These are phyloP conservation scores for Trichosporon faecale DNA, from an alignment of 1,284 basidiomycete species.

Conservation along the genomic window DNA sequence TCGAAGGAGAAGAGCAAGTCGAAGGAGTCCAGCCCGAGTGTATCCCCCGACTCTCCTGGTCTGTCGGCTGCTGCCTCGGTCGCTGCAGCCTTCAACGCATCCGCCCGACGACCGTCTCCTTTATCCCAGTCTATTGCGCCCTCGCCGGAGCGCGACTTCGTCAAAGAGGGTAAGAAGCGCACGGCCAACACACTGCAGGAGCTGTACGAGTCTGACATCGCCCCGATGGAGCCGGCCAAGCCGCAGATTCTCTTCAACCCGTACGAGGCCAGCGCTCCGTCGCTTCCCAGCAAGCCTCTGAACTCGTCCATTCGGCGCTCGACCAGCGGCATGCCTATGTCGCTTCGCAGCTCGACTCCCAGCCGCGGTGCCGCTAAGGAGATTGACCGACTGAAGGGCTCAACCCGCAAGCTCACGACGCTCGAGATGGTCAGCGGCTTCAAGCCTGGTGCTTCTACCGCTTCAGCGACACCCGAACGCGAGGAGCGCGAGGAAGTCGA, in stretches of 20 bases:
- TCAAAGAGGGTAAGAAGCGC: conserved; percentile 30
- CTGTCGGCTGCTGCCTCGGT: conserved; percentile 9
- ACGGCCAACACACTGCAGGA: conserved; percentile 43
- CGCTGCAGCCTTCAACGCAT: conserved; percentile 18
- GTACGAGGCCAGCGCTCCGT: conserved; percentile 31
- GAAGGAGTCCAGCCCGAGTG: background rate
- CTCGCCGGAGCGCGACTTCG: conserved; percentile 14
- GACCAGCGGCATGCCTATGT: conserved; percentile 3
- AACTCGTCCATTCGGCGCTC: conserved; percentile 6
- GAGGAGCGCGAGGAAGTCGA: conserved; percentile 20
- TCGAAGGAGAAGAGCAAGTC: background rate
- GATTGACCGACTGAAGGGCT: conserved; percentile 28
- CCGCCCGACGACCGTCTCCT: conserved; percentile 25
- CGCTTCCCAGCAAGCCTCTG: background rate
- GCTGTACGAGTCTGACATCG: conserved; percentile 39
- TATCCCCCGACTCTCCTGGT: background rate
- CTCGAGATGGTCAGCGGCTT: conserved; percentile 28
- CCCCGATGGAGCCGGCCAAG: conserved; percentile 23
- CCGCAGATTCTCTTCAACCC: conserved; percentile 41
- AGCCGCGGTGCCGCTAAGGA: conserved; percentile 45
- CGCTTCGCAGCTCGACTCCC: conserved; percentile 27
- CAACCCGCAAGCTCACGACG: conserved; percentile 22
- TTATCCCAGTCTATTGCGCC: conserved; percentile 18
- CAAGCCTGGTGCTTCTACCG: conserved; percentile 8
- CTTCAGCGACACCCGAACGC: conserved; percentile 12